A percentile compares a stretch with the other conserved stretches of the same genome.
Conservation (phyloP, 768 basidiomycete species). For the Mycena galericulata region DNA sequence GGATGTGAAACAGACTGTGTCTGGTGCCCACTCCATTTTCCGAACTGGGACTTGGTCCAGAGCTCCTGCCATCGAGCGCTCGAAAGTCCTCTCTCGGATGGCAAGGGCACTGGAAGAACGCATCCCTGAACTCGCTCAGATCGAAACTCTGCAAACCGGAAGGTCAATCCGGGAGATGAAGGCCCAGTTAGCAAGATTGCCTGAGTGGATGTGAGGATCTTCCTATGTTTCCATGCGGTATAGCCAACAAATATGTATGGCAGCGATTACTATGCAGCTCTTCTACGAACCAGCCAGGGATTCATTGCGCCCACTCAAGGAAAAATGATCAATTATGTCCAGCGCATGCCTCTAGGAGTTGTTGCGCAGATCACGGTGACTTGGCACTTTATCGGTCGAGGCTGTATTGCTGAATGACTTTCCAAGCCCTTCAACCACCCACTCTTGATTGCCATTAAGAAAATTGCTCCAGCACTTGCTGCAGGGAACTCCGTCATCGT, state of each 20-base stretch:
- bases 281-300: conserved; percentile 76
- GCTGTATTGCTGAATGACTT: neutral
- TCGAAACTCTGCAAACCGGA: conserved; percentile 85
- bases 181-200: conserved; percentile 79
- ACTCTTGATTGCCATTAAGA: conserved; percentile 89
- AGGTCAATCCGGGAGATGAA: conserved; percentile 88
- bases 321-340: conserved; percentile 81
- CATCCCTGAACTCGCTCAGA: conserved; percentile 67
- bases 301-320: conserved; percentile 86
- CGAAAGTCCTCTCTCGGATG: conserved; percentile 72
- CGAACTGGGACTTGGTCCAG: conserved; percentile 81
- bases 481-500: conserved; percentile 88
- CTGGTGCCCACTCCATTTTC: conserved; percentile 68
- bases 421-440: conserved; percentile 89
- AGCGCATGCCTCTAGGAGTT: conserved; percentile 86
- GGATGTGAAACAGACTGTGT: conserved; percentile 65
- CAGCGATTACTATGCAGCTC: conserved; percentile 83
- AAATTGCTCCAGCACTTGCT: conserved; percentile 87
- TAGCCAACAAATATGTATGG: neutral
- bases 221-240: neutral
- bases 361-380: conserved; percentile 88
- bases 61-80: conserved; percentile 67
- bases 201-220: conserved; percentile 83
- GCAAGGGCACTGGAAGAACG: conserved; percentile 71
- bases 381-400: neutral